Evolutionary conservation across 2,329 filamentous ascomycete genomes (phyloP).

Genomic region (Fusarium paranaense): DNA sequence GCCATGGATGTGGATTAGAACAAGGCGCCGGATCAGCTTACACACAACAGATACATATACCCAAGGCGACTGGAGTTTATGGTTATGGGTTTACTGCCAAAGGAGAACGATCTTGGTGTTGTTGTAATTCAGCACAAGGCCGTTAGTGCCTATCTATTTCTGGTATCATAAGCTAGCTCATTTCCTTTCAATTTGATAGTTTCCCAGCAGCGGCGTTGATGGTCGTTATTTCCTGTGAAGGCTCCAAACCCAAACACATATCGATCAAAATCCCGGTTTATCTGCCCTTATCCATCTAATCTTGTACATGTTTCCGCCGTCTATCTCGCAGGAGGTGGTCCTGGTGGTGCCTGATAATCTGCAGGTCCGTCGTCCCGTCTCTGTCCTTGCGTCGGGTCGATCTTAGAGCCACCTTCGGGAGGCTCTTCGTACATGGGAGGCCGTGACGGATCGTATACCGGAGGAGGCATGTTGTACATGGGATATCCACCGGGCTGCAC

Average conservation of each 20-base stretch:
- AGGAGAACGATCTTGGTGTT: neutral
- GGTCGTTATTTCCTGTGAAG: conserved; percentile 3
- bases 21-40: neutral
- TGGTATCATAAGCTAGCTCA: conserved; percentile 30
- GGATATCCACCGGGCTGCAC: conserved; percentile 42
- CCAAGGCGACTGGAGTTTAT: conserved; percentile 43
- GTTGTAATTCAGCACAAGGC: conserved; percentile 1
- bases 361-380: conserved; percentile 24
- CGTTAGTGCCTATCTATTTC: conserved; percentile 3
- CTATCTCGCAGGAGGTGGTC: conserved; percentile 55
- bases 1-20: conserved; percentile 74
- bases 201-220: conserved; percentile 7
- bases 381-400: conserved; percentile 62
- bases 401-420: conserved; percentile 63
- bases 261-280: conserved; percentile 2
- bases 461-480: conserved; percentile 58
- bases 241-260: neutral
- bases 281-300: neutral
- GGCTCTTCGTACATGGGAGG: conserved; percentile 66
- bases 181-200: conserved; percentile 30
- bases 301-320: neutral
- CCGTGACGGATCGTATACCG: conserved; percentile 68
- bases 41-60: conserved; percentile 29
- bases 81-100: conserved; percentile 7
- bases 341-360: conserved; percentile 57